Conservation (phyloP, 768 basidiomycete species). For the Leucocoprinus leucothites region DNA sequence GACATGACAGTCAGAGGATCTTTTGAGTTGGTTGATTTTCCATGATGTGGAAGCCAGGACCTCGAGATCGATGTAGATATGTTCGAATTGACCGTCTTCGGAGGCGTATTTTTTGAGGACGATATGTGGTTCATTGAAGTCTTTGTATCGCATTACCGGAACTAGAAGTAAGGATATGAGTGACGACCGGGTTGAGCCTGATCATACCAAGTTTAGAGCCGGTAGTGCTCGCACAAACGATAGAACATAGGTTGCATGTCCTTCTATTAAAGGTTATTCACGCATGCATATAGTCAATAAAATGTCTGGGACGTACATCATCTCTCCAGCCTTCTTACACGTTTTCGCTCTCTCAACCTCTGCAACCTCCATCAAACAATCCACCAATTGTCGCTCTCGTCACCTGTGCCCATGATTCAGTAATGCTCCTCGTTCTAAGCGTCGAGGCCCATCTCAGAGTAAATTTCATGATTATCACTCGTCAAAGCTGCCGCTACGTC, state of each 20-base stretch:
- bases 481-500: no score
- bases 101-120: no score
- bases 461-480: constrained; percentile 40
- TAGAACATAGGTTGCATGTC: constrained; percentile 90
- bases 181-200: constrained; percentile 77
- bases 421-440: no score
- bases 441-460: constrained; percentile 50
- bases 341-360: constrained; percentile 60
- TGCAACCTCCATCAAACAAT: constrained; percentile 82
- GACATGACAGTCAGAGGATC: no score
- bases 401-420: constrained; percentile 83
- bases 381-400: constrained; percentile 78
- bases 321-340: constrained; percentile 57
- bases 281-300: neutral
- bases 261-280: constrained; percentile 29
- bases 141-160: no score
- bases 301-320: constrained; percentile 44
- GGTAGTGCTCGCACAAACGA: constrained; percentile 89
- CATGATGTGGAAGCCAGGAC: constrained; percentile 89
- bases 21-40: constrained; percentile 83
- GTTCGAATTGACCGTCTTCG: constrained; percentile 80
- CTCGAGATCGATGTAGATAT: constrained; percentile 86
- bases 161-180: constrained; percentile 68
- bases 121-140: no score
- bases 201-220: constrained; percentile 93